Percentiles rank a stretch among this genome's conserved stretches.
Evolutionary conservation across 495 filamentous ascomycete species (phyloP).

Genomic region (Neurospora tetrasperma): DNA sequence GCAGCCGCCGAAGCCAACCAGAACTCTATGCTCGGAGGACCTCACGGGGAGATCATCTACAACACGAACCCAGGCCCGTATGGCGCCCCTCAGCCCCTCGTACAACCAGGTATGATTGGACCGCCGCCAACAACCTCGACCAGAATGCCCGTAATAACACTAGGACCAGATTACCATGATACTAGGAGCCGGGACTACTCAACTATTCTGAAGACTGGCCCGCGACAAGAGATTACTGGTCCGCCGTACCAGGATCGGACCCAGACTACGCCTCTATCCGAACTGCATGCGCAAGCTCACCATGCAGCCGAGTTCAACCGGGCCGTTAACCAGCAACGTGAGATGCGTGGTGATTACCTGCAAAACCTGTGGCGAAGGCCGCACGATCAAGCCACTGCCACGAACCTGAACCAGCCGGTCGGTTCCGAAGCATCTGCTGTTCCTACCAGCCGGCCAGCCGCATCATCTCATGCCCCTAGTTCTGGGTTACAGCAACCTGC

Average conservation of each 20-base stretch:
- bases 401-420: conserved; percentile 37
- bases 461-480: conserved; percentile 38
- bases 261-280: conserved; percentile 65
- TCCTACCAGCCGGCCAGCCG: conserved; percentile 37
- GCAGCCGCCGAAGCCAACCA: conserved; percentile 53
- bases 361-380: conserved; percentile 67
- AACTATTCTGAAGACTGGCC: conserved; percentile 59
- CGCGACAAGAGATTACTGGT: conserved; percentile 82
- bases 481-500: conserved; percentile 30
- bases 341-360: conserved; percentile 62
- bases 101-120: conserved; percentile 61
- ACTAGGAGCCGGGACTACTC: conserved; percentile 71
- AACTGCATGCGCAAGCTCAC: conserved; percentile 78
- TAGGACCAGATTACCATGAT: conserved; percentile 66
- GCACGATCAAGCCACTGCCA: conserved; percentile 57
- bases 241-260: conserved; percentile 81
- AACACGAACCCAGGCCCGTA: conserved; percentile 60
- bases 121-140: conserved; percentile 51
- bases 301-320: conserved; percentile 90
- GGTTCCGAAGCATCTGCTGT: conserved; percentile 29
- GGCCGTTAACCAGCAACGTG: conserved; percentile 60
- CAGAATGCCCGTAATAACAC: conserved; percentile 77
- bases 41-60: conserved; percentile 73
- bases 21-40: conserved; percentile 41
- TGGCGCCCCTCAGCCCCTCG: conserved; percentile 50